These are phyloP conservation scores for Herpetospermum pedunculosum DNA, from an alignment of 306 rosid genomes.

Conservation along the genomic window DNA sequence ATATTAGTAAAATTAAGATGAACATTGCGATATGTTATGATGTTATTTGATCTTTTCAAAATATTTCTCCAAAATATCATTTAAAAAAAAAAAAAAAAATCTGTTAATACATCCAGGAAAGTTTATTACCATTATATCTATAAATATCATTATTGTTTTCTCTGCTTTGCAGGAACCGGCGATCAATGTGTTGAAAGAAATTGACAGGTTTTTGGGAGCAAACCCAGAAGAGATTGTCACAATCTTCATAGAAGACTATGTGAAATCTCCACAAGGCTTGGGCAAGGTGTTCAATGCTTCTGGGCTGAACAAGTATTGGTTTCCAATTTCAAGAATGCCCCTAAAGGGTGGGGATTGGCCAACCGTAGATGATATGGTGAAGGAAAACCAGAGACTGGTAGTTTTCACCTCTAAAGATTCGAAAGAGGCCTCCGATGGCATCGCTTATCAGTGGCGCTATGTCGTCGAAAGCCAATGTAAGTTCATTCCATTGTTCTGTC, in stretches of 20 bases:
- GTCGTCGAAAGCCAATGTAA: slow-evolving; percentile 85
- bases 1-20: background rate
- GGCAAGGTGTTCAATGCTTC: slow-evolving; percentile 58
- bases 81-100: background rate
- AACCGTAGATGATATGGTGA: slow-evolving; percentile 64
- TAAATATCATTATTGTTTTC: background rate
- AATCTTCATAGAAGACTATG: slow-evolving; percentile 86
- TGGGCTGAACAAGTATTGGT: slow-evolving; percentile 40
- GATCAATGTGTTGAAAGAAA: slow-evolving; percentile 44
- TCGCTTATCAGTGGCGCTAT: slow-evolving; percentile 72
- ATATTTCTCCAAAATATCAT: no score
- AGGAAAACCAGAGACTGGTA: slow-evolving; percentile 64
- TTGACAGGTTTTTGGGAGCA: slow-evolving; percentile 43
- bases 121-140: background rate
- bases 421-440: slow-evolving; percentile 79
- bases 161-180: slow-evolving; percentile 66
- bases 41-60: background rate
- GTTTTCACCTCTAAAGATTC: slow-evolving; percentile 61
- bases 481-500: slow-evolving; percentile 9
- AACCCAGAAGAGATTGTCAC: slow-evolving; percentile 79
- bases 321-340: slow-evolving; percentile 68
- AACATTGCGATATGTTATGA: background rate
- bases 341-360: slow-evolving; percentile 76
- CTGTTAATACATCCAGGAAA: background rate
- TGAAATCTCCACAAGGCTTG: slow-evolving; percentile 49